phyloP scores from a whole-genome alignment of 2,329 filamentous ascomycete genomes.

The Scedosporium dehoogii region DNA sequence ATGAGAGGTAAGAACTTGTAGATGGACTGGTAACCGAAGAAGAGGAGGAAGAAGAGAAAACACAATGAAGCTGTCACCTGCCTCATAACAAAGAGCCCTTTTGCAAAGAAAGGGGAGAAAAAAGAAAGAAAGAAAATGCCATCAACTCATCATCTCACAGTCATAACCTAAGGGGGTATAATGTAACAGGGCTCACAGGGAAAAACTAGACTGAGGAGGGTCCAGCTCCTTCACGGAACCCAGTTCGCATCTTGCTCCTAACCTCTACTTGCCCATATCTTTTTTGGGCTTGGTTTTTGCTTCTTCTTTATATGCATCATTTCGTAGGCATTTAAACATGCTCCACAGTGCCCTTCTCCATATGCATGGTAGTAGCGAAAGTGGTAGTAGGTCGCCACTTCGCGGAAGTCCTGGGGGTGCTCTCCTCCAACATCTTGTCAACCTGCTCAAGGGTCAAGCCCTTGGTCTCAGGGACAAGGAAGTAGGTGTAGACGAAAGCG shows the following conservation, averaged over 20 bases:
- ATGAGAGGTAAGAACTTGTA: neutral
- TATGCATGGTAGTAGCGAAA: slow-evolving; percentile 36
- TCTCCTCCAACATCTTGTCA: slow-evolving; percentile 84
- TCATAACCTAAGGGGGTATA: neutral
- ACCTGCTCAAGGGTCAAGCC: slow-evolving; percentile 70
- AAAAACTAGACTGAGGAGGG: neutral
- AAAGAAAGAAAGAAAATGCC: neutral
- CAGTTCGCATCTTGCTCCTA: neutral
- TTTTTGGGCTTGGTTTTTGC: neutral
- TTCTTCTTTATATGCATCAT: neutral
- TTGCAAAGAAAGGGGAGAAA: neutral
- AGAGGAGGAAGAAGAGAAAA: neutral
- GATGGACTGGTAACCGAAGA: neutral
- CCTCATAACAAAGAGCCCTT: neutral
- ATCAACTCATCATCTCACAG: neutral
- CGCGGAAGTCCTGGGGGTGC: slow-evolving; percentile 62
- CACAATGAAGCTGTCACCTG: neutral
- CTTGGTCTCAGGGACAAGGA: slow-evolving; percentile 67
- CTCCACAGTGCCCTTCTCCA: neutral
- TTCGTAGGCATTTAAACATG: neutral
- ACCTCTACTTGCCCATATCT: neutral
- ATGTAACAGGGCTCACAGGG: neutral
- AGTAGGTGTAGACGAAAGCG: slow-evolving; percentile 57
- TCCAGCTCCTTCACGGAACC: neutral
- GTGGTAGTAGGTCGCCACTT: slow-evolving; percentile 67